Evolutionary conservation across 306 rosid genomes (phyloP).

Genomic region (Astragalus membranaceus): DNA sequence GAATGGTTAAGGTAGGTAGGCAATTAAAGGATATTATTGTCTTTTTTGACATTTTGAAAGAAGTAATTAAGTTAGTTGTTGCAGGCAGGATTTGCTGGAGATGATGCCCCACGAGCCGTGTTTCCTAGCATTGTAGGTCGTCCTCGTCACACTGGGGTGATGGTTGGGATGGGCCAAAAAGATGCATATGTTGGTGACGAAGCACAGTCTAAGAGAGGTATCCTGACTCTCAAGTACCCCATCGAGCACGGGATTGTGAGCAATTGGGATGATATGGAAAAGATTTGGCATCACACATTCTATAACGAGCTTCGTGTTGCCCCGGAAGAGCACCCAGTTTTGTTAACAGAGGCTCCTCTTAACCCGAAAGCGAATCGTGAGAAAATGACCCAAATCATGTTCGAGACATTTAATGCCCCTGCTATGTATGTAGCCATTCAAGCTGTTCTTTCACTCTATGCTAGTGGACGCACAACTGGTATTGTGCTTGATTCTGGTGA

Average conservation of each 20-base stretch:
- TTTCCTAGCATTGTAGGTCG: slow-evolving; percentile 87
- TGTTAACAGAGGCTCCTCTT: slow-evolving; percentile 89
- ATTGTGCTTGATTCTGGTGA: slow-evolving; percentile 49
- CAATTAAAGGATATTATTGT: too few species aligned
- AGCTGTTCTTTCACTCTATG: slow-evolving; percentile 91
- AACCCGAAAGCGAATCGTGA: slow-evolving; percentile 96
- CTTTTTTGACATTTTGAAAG: too few species aligned
- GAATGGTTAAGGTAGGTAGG: slow-evolving; percentile 70
- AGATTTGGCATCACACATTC: slow-evolving; percentile 50
- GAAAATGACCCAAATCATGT: slow-evolving; percentile 98
- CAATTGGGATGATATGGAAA: slow-evolving; percentile 41
- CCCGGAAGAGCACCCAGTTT: slow-evolving; percentile 94
- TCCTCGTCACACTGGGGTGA: slow-evolving; percentile 91
- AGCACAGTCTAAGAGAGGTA: slow-evolving; percentile 90
- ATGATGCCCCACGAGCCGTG: slow-evolving; percentile 89
- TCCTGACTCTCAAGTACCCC: slow-evolving; percentile 76
- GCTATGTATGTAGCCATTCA: slow-evolving; percentile 99
- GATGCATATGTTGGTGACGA: slow-evolving; percentile 51
- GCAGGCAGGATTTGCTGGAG: slow-evolving; percentile 93
- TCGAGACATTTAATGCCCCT: slow-evolving; percentile 92
- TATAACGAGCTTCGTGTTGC: slow-evolving; percentile 97
- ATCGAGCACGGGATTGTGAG: slow-evolving; percentile 92
- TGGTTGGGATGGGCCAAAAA: slow-evolving; percentile 96
- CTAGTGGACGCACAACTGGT: slow-evolving; percentile 98
- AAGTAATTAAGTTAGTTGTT: too few species aligned